Base-by-base conservation (phyloP, 805 yeast genomes). In the Starmerella gropengiesseri region DNA sequence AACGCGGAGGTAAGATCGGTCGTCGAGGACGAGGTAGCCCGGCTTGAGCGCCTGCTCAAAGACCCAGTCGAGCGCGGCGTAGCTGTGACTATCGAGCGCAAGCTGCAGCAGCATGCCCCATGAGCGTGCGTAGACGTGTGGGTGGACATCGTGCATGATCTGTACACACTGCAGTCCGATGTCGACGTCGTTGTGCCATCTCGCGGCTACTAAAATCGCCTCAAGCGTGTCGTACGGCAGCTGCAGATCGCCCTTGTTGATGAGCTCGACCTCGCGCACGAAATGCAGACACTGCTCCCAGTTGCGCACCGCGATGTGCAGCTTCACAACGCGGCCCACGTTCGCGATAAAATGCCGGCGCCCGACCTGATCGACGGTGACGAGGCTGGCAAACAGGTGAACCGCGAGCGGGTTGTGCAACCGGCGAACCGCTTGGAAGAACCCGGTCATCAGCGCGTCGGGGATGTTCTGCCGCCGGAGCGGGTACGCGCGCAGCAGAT, bases 81-180 rank as follows among this genome's bases (percentile, higher is more conserved):
- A 55, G 45, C 55, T 50, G 14, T 30, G 26, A 7, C 36, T 37
- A 21, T 51, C 50, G 18, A 58, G 46, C 1, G 52, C 53, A 3
- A 48, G 45, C 9, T 55, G 46, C 11, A 56, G 36, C 17, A 59
- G 52, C 26, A 58, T 28, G 5, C 62, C 64, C 62, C 63, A 60
- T 1, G 60, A 54, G 9, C 64, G 51, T 0, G 59, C 46, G 39
- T 48, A 56, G 2, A 60, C 51, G 7, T 43, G 28, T 2, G 51
- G 40, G 37, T 46, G 35, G 7, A 31, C 20, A 2, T 27, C 11
- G 37, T 31, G 45, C 42, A 60, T 43, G 13, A 45, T 32, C 40
- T 52, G 48, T 36, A 56, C 48, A 7, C 54, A 41, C 21, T 53
- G 51, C 45, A 48, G 38, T 4, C 58, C 56, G 28, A 53, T 49